Conservation (phyloP, 768 basidiomycete genomes). For the Asterophora lycoperdoides region DNA sequence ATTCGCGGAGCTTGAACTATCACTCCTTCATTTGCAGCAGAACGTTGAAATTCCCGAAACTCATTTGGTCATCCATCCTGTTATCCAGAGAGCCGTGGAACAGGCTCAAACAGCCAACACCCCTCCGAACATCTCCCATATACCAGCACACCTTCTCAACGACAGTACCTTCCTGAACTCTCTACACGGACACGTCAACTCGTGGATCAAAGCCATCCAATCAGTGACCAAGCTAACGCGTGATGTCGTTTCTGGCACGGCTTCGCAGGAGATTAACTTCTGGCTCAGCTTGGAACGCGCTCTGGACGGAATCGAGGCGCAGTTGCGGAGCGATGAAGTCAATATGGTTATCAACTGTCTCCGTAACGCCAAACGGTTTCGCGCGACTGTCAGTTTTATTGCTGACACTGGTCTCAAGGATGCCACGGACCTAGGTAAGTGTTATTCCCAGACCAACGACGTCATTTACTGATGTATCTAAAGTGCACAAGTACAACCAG, state of each 20-base stretch:
- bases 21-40: constrained; percentile 91
- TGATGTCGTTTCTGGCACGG: constrained; percentile 91
- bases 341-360: constrained; percentile 91
- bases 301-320: constrained; percentile 88
- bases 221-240: constrained; percentile 92
- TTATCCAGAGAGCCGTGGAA: constrained; percentile 84
- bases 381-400: constrained; percentile 95
- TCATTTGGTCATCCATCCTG: constrained; percentile 85
- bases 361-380: constrained; percentile 94
- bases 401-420: constrained; percentile 97
- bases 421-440: constrained; percentile 80
- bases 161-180: constrained; percentile 93
- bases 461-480: background rate
- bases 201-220: constrained; percentile 98
- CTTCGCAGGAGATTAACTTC: constrained; percentile 98
- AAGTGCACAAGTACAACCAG: constrained; percentile 97
- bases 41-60: constrained; percentile 99
- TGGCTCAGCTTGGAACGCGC: constrained; percentile 95
- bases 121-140: constrained; percentile 72
- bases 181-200: constrained; percentile 89
- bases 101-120: constrained; percentile 51
- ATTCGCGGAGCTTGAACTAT: constrained; percentile 95
- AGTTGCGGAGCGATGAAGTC: constrained; percentile 89
- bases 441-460: background rate
- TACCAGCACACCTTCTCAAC: constrained; percentile 67